Base-by-base conservation (phyloP, 2,329 filamentous ascomycete genomes). In the Colletotrichum cordylinicola region DNA sequence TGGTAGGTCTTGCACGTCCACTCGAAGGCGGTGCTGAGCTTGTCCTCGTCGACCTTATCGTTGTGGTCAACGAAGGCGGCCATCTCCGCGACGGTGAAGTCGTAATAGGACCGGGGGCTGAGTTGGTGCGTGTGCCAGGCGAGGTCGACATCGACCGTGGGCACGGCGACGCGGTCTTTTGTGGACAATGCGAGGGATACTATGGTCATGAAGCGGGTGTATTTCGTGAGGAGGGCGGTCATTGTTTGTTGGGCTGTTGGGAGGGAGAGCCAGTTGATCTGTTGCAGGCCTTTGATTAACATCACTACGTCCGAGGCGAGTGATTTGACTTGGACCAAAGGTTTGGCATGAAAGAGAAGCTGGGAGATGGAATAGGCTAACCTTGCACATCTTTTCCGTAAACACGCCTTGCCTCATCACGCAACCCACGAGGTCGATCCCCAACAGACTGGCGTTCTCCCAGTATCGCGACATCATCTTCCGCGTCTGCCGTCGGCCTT, bases 71-170 rank as follows among this genome's bases (percentile, higher is more conserved):
- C 89, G 80, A 95, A 94, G 60, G 88, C 89, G 4, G 72, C 72
- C 4, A 88, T 89, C 43, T 82, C 81, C 2, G 67, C 62, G 6
- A 88, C 79, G 10, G 90, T 92, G 82, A 89, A 92, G 18, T 80
- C 76, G 79, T 90, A 91, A 84, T 95, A 95, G n/a, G 83, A 79
- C 5, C 81, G 80, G 0, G 93, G 92, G 15, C 86, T 89, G 4
- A 95, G 89, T 81, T 95, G 93, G 81, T 95, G 93, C 0, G 93
- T 95, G 81, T 96, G 94, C 93, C 93, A 95, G 2, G 90, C 93
- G 2, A 94, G 85, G 80, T 94, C 93, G 12, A 94, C 87, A 78
- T 94, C 93, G 2, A 94, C 85, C 1, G 93, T 94, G 2, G 93
- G 93, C 1, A 94, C 93, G 0, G 88, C 89, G 12, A 89, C 85